A percentile compares a stretch with the other conserved stretches of the same genome.
Conservation (phyloP, 2,329 filamentous ascomycete species). For the Ophiocordyceps robertsii region DNA sequence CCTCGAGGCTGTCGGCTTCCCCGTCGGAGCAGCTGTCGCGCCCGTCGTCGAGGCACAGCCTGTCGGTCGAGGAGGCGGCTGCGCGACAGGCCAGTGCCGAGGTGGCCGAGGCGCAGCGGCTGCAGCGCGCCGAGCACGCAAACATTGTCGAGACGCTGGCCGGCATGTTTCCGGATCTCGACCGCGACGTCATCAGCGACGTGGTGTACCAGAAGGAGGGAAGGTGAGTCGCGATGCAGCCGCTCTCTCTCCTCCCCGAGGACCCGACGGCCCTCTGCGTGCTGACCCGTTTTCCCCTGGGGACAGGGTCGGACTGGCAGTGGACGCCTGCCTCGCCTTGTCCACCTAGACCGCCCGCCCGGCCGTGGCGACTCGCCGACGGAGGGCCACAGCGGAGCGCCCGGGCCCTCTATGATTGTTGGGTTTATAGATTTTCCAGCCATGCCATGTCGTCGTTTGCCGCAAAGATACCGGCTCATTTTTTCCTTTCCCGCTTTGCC, state of each 20-base stretch:
- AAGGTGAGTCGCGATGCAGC: slow-evolving; percentile 43
- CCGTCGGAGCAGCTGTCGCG: slow-evolving; percentile 14
- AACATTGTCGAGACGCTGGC: slow-evolving; percentile 89
- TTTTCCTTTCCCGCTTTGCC: too few relatives aligned
- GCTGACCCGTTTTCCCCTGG: background rate
- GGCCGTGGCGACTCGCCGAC: too few relatives aligned
- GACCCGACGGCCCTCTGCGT: background rate
- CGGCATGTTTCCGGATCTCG: slow-evolving; percentile 93
- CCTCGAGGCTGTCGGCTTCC: slow-evolving; percentile 20
- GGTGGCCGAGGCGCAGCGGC: slow-evolving; percentile 69
- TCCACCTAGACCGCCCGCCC: slow-evolving; percentile 21
- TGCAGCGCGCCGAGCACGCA: slow-evolving; percentile 73
- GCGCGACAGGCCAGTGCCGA: slow-evolving; percentile 85
- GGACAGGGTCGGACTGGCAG: slow-evolving; percentile 64
- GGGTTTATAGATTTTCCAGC: too few relatives aligned
- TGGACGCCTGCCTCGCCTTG: slow-evolving; percentile 71
- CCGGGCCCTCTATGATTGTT: too few relatives aligned
- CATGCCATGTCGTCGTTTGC: too few relatives aligned
- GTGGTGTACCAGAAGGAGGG: slow-evolving; percentile 94
- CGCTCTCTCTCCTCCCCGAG: background rate
- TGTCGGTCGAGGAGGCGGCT: slow-evolving; percentile 75
- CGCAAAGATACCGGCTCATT: too few relatives aligned
- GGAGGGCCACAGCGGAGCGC: background rate
- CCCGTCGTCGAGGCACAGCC: slow-evolving; percentile 20
- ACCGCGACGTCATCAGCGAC: slow-evolving; percentile 89